Base-by-base conservation (phyloP, 2,329 filamentous ascomycete species). In the Anisogramma anomala region DNA sequence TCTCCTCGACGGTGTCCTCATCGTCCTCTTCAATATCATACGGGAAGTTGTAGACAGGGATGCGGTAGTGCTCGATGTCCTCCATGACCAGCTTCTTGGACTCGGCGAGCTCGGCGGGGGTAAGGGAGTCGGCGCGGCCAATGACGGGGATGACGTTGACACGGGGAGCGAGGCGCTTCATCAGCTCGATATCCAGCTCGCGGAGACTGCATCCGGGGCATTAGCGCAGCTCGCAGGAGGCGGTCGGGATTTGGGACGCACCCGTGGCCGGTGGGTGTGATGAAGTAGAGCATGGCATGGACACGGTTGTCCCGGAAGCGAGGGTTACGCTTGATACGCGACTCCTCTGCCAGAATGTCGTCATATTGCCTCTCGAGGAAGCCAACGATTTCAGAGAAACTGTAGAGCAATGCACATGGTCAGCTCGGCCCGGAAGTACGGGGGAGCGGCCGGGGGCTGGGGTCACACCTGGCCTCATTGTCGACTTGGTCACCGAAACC, bases 11-110 rank as follows among this genome's bases (percentile, higher is more conserved):
- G 1, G 91, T 98, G 59, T 98, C 91, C 69, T 98, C 91, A 53
- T 98, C 91, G 55, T 98, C 91, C 71, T 98, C 91, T 67, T 98
- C 91, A 48, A 98, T 94, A 55, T 98, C 91, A 70, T 98, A 98
- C 36, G 91, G 91, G 74, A 98, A 98, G 77, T 98, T 98, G 77
- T 98, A 98, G 51, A 98, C 89, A 34, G 91, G 91, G 55, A 98
- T 98, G 60, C 91, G 84, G 72, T 98, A 98, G 68, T 98, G 91
- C 69, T 98, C 91, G 55, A 98, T 98, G 62, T 98, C 91, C 72
- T 98, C 91, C 91, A 98, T 98, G 59, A 98, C 88, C 48, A 98
- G 77, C 75, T 96, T 98, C 79, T 98, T 98, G 53, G 89, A 96
- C 68, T 98, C 91, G 52, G 91, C 91, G 50, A 98, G 75, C 70